A percentile compares a stretch with the other conserved stretches of the same genome.
Conservation (phyloP, 2,329 filamentous ascomycete species). For the Verticillium tricorpus region DNA sequence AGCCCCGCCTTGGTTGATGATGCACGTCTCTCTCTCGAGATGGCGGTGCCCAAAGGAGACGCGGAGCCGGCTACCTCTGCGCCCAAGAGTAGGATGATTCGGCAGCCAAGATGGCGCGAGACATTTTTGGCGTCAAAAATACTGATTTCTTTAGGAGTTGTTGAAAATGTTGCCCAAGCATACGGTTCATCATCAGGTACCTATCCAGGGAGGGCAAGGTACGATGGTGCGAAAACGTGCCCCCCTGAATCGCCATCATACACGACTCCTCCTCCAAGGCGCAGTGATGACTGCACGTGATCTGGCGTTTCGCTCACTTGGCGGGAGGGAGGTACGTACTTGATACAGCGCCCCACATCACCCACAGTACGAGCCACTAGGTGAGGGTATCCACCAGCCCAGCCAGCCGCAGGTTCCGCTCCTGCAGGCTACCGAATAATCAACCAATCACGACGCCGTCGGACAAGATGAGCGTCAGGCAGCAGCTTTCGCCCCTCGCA, state of each 20-base stretch:
- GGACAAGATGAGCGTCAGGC: background rate
- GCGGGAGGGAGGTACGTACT: too few species aligned
- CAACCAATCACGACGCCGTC: background rate
- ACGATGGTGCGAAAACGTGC: background rate
- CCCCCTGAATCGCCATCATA: background rate
- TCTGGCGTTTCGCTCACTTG: background rate
- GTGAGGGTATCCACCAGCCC: background rate
- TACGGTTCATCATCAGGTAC: too few species aligned
- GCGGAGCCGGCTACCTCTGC: background rate
- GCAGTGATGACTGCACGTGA: background rate
- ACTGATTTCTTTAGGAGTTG: too few species aligned
- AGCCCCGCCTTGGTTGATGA: background rate
- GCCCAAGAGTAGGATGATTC: too few species aligned
- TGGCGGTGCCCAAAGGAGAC: background rate
- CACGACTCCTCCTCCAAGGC: background rate
- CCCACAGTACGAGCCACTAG: background rate
- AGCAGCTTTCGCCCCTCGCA: conserved; percentile 1
- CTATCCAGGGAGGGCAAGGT: too few species aligned
- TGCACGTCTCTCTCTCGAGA: background rate
- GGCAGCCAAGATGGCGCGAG: too few species aligned
- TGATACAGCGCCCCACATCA: too few species aligned
- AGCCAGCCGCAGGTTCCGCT: background rate
- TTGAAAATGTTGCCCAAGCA: too few species aligned
- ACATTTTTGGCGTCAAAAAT: too few species aligned
- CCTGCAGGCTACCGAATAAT: background rate